Conservation (phyloP, 495 filamentous ascomycete species). For the Neurospora terricola region DNA sequence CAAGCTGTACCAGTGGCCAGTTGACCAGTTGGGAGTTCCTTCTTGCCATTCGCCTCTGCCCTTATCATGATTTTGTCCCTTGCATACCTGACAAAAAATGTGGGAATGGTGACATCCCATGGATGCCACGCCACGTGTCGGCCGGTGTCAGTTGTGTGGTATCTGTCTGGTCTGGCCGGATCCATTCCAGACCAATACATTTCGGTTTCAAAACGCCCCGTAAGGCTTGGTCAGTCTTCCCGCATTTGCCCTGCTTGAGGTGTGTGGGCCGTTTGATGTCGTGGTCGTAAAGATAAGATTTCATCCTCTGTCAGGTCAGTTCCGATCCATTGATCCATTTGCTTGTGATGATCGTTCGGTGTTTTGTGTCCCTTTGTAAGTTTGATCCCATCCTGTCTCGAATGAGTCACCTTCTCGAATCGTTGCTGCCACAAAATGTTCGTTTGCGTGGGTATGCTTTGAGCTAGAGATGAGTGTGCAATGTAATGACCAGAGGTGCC, state of each 20-base stretch:
- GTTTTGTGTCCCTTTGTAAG: not conserved
- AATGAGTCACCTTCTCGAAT: not conserved
- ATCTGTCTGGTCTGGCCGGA: not conserved
- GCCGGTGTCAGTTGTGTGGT: not conserved
- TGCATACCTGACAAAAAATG: not conserved
- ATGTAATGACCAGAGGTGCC: not conserved
- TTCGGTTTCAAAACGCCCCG: not conserved
- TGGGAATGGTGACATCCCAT: not conserved
- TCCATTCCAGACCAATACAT: not conserved
- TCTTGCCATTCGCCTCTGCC: too few species aligned
- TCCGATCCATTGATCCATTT: not conserved
- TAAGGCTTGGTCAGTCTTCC: not conserved
- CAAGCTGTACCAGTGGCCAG: too few species aligned
- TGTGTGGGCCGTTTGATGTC: not conserved
- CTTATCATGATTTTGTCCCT: not conserved
- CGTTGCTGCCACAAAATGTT: not conserved
- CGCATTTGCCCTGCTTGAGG: not conserved
- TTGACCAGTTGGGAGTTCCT: too few species aligned
- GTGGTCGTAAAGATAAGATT: not conserved
- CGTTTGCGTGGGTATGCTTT: not conserved
- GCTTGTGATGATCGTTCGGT: not conserved
- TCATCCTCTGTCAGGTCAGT: not conserved
- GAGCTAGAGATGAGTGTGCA: not conserved
- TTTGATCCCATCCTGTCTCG: not conserved
- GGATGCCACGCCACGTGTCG: not conserved